These are phyloP conservation scores for Mycena haematopus DNA, from an alignment of 768 basidiomycete genomes.

Conservation along the genomic window DNA sequence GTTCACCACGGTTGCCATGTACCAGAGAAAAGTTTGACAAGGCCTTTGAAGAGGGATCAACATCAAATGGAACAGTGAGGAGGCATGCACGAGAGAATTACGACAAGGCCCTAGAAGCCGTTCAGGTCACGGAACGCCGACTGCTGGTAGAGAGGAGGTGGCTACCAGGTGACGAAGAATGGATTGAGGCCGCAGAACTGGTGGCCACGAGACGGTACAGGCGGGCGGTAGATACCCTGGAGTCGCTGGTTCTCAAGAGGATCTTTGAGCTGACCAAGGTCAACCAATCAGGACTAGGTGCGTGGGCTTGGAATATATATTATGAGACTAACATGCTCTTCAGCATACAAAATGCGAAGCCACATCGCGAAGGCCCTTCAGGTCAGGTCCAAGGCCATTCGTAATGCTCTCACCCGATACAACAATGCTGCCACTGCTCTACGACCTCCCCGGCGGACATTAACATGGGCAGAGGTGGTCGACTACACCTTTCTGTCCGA, in stretches of 20 bases:
- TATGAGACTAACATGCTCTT: too few relatives aligned
- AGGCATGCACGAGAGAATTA: constrained; percentile 24
- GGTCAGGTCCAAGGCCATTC: too few relatives aligned
- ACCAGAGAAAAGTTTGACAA: background rate
- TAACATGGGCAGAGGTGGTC: too few relatives aligned
- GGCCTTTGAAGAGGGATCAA: background rate
- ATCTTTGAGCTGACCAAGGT: background rate
- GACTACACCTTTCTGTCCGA: too few relatives aligned
- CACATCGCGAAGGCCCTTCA: too few relatives aligned
- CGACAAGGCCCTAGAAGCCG: background rate
- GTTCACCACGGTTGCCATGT: too few relatives aligned
- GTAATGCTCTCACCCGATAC: too few relatives aligned
- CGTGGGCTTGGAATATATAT: too few relatives aligned
- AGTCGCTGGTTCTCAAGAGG: background rate
- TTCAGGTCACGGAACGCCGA: background rate
- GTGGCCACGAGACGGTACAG: background rate
- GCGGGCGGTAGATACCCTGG: background rate
- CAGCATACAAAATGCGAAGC: too few relatives aligned
- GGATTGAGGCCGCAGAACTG: background rate
- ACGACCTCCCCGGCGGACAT: too few relatives aligned
- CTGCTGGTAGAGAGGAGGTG: background rate
- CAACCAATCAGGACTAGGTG: background rate
- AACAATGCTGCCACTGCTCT: too few relatives aligned
- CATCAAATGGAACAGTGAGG: background rate
- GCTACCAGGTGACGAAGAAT: background rate